phyloP scores from a whole-genome alignment of 345 rosid species.

The Geranium brycei region DNA sequence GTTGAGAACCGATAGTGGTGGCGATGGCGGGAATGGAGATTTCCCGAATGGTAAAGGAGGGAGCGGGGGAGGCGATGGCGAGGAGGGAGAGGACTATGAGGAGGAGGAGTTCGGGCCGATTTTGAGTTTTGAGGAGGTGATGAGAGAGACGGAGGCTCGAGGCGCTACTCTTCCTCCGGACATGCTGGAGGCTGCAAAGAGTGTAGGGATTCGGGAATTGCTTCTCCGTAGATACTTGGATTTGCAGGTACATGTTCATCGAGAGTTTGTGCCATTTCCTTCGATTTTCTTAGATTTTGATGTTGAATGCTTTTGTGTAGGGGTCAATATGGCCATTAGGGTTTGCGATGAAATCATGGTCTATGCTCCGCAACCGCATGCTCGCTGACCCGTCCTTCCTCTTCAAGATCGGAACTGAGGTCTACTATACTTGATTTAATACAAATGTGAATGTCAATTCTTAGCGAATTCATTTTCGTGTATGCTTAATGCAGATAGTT shows the following conservation, averaged over 20 bases:
- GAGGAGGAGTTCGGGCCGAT: constrained; percentile 70
- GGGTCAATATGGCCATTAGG: constrained; percentile 57
- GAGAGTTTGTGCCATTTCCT: constrained; percentile 4
- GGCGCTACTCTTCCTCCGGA: constrained; percentile 66
- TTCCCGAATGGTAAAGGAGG: constrained; percentile 20
- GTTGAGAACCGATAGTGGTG: constrained; percentile 11
- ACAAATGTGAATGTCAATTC: no score
- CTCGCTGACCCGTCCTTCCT: constrained; percentile 92
- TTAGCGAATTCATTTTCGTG: neutral
- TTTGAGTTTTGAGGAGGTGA: constrained; percentile 63
- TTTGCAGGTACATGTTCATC: constrained; percentile 35
- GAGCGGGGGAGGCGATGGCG: constrained; percentile 25
- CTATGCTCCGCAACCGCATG: constrained; percentile 79
- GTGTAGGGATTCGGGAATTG: constrained; percentile 49
- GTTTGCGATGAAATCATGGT: constrained; percentile 50
- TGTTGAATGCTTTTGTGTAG: constrained; percentile 22
- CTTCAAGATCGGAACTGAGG: constrained; percentile 92
- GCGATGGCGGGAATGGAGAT: constrained; percentile 21
- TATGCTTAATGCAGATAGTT: constrained; percentile 44
- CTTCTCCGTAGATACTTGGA: constrained; percentile 63
- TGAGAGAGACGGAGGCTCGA: constrained; percentile 53
- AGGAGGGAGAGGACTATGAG: constrained; percentile 37
- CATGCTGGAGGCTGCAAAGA: constrained; percentile 76
- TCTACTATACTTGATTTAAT: constrained; percentile 10
- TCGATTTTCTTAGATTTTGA: neutral